Evolutionary conservation across 1,284 basidiomycete genomes (phyloP).

Genomic region (Irpex lacteus): DNA sequence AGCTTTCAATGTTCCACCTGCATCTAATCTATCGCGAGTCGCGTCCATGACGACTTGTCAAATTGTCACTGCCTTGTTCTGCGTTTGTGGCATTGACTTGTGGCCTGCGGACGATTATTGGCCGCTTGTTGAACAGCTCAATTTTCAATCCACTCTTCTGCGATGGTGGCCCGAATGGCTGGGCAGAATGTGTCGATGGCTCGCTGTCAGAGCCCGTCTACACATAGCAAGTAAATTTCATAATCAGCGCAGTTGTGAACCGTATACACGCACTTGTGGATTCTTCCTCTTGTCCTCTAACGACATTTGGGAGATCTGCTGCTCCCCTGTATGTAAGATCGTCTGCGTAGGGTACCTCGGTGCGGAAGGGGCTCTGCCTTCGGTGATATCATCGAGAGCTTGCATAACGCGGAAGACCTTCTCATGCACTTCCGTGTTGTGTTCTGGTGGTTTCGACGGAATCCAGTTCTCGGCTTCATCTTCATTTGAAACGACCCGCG

Average conservation of each 20-base stretch:
- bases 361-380: not conserved
- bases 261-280: not conserved
- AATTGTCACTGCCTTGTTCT: not conserved
- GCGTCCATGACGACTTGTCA: not conserved
- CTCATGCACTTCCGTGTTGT: not conserved
- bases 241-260: not conserved
- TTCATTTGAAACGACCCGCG: too few species aligned
- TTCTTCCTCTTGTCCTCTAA: not conserved
- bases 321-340: not conserved
- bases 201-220: not conserved
- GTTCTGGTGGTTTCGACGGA: not conserved
- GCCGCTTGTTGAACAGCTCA: not conserved
- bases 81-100: not conserved
- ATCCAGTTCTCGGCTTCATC: not conserved
- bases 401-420: not conserved
- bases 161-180: not conserved
- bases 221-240: not conserved
- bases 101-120: not conserved
- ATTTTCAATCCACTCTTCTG: not conserved
- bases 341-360: not conserved
- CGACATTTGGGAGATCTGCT: not conserved
- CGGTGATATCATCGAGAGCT: not conserved
- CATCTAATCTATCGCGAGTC: not conserved
- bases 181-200: too few species aligned
- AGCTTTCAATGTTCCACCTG: not conserved